phyloP scores from a whole-genome alignment of 352 stramenopile genomes.

The Pythium brachiatum region DNA sequence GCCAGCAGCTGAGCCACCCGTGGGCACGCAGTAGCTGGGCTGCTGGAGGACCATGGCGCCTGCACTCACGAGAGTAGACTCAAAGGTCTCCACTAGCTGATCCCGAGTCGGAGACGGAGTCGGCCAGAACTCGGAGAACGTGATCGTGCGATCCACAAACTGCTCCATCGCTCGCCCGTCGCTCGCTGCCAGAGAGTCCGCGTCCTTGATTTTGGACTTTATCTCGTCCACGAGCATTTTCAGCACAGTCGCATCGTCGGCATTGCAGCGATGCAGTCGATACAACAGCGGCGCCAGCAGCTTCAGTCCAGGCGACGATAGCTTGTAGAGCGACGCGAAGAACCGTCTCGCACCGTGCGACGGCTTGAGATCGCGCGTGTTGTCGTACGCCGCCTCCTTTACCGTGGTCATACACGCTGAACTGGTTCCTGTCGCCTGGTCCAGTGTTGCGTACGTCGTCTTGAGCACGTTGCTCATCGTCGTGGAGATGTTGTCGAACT shows the following conservation, averaged over 20 bases:
- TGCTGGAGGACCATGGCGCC: slow-evolving; percentile 5
- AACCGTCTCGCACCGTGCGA: slow-evolving; percentile 10
- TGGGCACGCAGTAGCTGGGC: slow-evolving; percentile 7
- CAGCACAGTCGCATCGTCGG: background rate
- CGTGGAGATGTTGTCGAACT: slow-evolving; percentile 10
- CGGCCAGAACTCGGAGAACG: slow-evolving; percentile 19
- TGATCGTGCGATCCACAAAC: slow-evolving; percentile 9
- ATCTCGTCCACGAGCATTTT: background rate
- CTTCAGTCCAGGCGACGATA: background rate
- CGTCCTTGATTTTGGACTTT: no score
- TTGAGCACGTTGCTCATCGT: slow-evolving; percentile 10
- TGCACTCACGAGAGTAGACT: slow-evolving; percentile 5
- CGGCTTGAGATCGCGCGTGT: background rate
- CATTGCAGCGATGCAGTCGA: slow-evolving; percentile 8
- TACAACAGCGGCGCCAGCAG: slow-evolving; percentile 13
- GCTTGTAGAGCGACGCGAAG: background rate
- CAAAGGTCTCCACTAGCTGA: background rate
- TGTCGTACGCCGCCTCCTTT: slow-evolving; percentile 3
- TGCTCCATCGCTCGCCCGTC: background rate
- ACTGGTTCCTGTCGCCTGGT: background rate
- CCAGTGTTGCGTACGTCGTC: background rate
- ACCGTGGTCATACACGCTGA: slow-evolving; percentile 3
- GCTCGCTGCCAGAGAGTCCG: background rate
- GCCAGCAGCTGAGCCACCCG: background rate
- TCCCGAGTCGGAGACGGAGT: background rate